Evolutionary conservation across 805 yeast genomes (phyloP).

Genomic region (Suhomyces sp.): DNA sequence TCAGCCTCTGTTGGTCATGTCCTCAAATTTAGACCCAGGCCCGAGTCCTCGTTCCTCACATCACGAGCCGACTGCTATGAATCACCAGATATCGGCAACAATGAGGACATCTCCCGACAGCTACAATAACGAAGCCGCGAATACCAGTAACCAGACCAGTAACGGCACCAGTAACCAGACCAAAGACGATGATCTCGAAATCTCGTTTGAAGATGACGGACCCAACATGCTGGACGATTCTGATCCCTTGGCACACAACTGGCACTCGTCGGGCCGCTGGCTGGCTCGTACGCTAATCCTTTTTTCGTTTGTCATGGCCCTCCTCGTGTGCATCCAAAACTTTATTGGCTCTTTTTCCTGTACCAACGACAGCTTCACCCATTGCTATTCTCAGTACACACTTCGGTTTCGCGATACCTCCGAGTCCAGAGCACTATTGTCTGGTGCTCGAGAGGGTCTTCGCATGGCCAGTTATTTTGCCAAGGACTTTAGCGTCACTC

Average conservation of each 20-base stretch:
- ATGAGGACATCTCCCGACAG: background rate
- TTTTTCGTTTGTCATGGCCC: constrained; percentile 9
- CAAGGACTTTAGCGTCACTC: constrained; percentile 32
- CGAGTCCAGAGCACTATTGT: constrained; percentile 28
- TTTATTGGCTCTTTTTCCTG: constrained; percentile 29
- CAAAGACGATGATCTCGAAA: background rate
- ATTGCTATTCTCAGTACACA: constrained; percentile 44
- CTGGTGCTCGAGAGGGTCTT: constrained; percentile 40
- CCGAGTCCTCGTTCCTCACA: background rate
- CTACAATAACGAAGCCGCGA: background rate
- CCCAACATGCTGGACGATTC: background rate
- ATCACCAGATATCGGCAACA: background rate
- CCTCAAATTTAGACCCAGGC: background rate
- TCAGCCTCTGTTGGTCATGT: background rate
- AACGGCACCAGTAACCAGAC: background rate
- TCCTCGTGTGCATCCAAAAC: constrained; percentile 16
- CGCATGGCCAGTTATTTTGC: constrained; percentile 45
- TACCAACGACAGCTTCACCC: constrained; percentile 12
- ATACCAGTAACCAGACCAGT: background rate
- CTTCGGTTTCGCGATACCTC: constrained; percentile 39
- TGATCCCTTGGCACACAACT: background rate
- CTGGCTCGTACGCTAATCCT: background rate
- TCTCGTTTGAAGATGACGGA: background rate
- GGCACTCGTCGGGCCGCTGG: background rate
- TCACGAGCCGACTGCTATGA: background rate